Base-by-base conservation (phyloP, 495 filamentous ascomycete genomes). In the Melanomma pulvis-pyrius region DNA sequence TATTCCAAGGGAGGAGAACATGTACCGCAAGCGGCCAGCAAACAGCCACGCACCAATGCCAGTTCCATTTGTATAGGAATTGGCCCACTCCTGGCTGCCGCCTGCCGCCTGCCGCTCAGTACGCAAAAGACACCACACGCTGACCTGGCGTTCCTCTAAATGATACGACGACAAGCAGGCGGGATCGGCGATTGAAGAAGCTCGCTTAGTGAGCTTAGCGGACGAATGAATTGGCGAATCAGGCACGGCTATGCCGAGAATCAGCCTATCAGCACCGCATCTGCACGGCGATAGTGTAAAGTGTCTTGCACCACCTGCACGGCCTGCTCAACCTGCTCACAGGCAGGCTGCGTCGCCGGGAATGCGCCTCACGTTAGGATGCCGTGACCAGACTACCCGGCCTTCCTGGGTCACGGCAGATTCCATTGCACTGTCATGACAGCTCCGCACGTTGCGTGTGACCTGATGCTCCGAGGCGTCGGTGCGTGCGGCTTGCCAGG, bases 211-310 rank as follows among this genome's bases (percentile, higher is more conserved):
- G 39, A 44, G 39, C 17, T 44, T 44, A 44, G 39, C 17, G 39
- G 39, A 7, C n/a, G 39, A 44, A 44, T 44, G 39, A 44, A 44
- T 39, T 41, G 30, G 11, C 54, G 54, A 39, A 57, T 57, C 21
- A 53, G 50, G 50, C 12, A 53, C 28, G 17, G 25, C 29, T 41
- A 2, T 39, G 11, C 36, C 3, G 54, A 13, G 15, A 15, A 32
- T 29, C 8, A 34, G 17, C 54, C 30, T 25, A 57, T 39, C 36
- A 44, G 8, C 24, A 8, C n/a, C 8, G n/a, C 30, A 11, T 41
- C 28, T 56, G 54, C 54, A 39, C 30, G 11, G 1, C 32, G 54
- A 57, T 57, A 57, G 54, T 22, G 54, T 22, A 24, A 57, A 57
- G 28, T 22, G 54, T 19, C 17, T 41, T 29, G 22, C 21, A 8